Conservation (phyloP, 2,329 filamentous ascomycete genomes). For the Stromatinia cepivora region DNA sequence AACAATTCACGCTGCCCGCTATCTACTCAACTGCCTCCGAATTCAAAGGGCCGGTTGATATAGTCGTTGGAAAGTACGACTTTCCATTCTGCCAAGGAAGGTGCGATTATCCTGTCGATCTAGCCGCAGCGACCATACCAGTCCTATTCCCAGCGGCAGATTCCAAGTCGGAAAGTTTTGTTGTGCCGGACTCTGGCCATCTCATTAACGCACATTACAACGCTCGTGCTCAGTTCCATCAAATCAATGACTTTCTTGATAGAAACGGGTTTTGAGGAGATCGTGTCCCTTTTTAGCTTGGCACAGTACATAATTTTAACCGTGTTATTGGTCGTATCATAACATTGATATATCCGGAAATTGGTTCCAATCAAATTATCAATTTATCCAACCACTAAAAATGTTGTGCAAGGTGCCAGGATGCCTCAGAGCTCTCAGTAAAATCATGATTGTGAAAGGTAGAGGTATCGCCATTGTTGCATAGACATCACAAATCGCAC, state of each 20-base stretch:
- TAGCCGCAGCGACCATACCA: background rate
- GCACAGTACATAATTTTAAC: background rate
- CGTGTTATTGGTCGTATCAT: no score
- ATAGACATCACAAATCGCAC: background rate
- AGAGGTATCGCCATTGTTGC: background rate
- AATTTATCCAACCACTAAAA: background rate
- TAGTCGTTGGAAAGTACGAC: slow-evolving; percentile 8
- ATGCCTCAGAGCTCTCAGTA: background rate
- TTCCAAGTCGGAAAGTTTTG: background rate
- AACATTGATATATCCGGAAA: background rate
- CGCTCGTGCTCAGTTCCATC: background rate
- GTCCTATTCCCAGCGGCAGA: background rate
- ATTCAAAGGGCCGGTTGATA: background rate
- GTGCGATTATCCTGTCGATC: background rate
- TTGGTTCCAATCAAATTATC: background rate
- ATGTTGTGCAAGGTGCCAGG: background rate
- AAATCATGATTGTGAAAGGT: background rate
- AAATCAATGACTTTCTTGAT: background rate
- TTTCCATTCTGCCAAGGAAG: background rate
- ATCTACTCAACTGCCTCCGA: background rate
- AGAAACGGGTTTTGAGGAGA: background rate
- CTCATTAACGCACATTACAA: slow-evolving; percentile 2
- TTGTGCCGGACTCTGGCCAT: slow-evolving; percentile 1
- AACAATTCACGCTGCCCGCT: background rate
- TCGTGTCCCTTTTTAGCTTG: background rate